Percentiles rank a stretch among this genome's conserved stretches.
Conservation (phyloP, 1,284 basidiomycete species). For the Sanghuangporus baumii region DNA sequence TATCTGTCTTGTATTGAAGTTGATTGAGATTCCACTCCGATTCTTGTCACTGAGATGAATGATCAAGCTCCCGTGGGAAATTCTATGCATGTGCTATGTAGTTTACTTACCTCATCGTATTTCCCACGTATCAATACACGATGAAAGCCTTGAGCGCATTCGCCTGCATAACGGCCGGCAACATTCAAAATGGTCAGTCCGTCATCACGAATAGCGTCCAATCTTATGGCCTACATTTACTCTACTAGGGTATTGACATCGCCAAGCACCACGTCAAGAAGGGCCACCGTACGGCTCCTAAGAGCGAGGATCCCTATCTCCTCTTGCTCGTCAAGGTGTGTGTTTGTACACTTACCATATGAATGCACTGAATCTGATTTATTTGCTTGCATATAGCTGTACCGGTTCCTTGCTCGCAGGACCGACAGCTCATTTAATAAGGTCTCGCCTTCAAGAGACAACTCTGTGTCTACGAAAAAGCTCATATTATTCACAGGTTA, state of each 20-base stretch:
- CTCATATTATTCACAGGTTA: constrained; percentile 44
- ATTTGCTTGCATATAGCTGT: constrained; percentile 57
- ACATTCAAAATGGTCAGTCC: constrained; percentile 65
- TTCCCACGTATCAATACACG: background rate
- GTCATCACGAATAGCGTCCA: constrained; percentile 29
- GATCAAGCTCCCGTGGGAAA: background rate
- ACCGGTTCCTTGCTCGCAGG: constrained; percentile 97
- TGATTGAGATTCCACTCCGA: too few species aligned
- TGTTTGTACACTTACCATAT: constrained; percentile 9
- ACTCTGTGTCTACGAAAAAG: background rate
- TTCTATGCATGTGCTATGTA: constrained; percentile 19
- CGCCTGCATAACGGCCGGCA: constrained; percentile 15
- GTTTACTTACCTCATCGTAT: background rate
- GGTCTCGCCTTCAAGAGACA: constrained; percentile 35
- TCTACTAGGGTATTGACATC: constrained; percentile 91
- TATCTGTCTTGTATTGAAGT: too few species aligned
- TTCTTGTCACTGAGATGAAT: too few species aligned
- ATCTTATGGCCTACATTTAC: constrained; percentile 13
- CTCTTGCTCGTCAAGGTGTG: constrained; percentile 95
- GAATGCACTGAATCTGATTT: background rate
- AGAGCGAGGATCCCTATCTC: constrained; percentile 99
- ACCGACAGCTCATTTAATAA: constrained; percentile 98
- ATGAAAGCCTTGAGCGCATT: background rate
- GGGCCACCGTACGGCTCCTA: constrained; percentile 90
- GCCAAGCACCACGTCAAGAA: constrained; percentile 98